Percentiles rank a stretch among this genome's conserved stretches.
phyloP scores from a whole-genome alignment of 345 rosid species.

The Linum usitatissimum region DNA sequence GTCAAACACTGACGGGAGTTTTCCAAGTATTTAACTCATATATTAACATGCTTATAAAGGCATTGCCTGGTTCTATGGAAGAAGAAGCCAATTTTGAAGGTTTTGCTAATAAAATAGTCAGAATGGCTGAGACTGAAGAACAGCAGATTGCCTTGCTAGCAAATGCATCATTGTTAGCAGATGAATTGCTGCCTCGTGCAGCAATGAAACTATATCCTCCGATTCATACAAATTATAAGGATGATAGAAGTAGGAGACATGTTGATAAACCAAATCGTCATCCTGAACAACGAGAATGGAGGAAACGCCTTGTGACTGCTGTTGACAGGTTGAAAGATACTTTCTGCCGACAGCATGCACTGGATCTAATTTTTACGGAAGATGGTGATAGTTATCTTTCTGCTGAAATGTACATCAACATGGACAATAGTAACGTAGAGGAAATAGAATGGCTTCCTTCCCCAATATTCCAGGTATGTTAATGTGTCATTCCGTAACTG shows the following conservation, averaged over 20 bases:
- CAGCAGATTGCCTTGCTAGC: constrained; percentile 97
- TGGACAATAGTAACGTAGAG: constrained; percentile 55
- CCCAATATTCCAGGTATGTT: constrained; percentile 75
- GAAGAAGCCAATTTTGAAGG: constrained; percentile 82
- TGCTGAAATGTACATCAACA: constrained; percentile 85
- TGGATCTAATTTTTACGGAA: constrained; percentile 92
- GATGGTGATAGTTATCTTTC: constrained; percentile 88
- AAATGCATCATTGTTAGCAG: constrained; percentile 92
- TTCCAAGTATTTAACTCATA: constrained; percentile 91
- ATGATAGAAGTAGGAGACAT: constrained; percentile 59
- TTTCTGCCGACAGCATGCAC: constrained; percentile 91
- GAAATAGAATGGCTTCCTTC: constrained; percentile 85
- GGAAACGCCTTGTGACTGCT: constrained; percentile 65
- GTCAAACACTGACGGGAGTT: constrained; percentile 82
- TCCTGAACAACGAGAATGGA: constrained; percentile 99
- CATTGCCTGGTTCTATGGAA: constrained; percentile 92
- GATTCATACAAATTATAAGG: constrained; percentile 45
- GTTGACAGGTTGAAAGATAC: constrained; percentile 87
- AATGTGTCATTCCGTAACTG: neutral
- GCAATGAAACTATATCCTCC: constrained; percentile 82
- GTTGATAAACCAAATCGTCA: constrained; percentile 86
- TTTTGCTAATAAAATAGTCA: constrained; percentile 68
- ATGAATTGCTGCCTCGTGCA: constrained; percentile 96
- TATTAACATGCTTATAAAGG: constrained; percentile 72
- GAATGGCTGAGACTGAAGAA: constrained; percentile 87